A percentile compares a stretch with the other conserved stretches of the same genome.
These are phyloP conservation scores for Pseudozyma pruni DNA, from an alignment of 1,284 basidiomycete species.

Conservation along the genomic window DNA sequence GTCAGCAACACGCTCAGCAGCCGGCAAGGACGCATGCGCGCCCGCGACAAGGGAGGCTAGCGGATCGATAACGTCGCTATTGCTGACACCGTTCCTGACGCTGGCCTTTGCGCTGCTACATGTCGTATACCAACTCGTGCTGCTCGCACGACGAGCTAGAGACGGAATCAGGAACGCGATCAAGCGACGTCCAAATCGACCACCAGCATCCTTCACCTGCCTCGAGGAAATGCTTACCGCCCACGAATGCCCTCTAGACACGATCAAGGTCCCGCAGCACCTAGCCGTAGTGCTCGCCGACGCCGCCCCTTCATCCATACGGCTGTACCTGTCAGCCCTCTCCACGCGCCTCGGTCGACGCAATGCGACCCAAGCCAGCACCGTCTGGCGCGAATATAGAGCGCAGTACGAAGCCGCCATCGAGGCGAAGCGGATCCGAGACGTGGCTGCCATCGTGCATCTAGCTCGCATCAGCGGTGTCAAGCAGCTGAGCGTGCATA, in stretches of 20 bases:
- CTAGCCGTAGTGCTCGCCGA: slow-evolving; percentile 32
- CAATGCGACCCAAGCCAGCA: not conserved
- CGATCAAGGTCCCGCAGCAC: slow-evolving; percentile 26
- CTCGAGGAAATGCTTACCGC: slow-evolving; percentile 15
- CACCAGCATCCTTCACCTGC: slow-evolving; percentile 7
- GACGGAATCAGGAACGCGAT: not conserved
- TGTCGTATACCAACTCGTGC: slow-evolving; percentile 13
- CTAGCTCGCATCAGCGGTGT: slow-evolving; percentile 29
- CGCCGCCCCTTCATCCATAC: slow-evolving; percentile 18
- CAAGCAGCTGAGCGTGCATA: slow-evolving; percentile 25
- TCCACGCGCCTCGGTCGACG: not conserved
- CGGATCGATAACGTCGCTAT: slow-evolving; percentile 2
- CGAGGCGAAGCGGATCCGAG: slow-evolving; percentile 18
- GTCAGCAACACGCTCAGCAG: slow-evolving; percentile 7
- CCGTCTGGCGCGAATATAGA: slow-evolving; percentile 15
- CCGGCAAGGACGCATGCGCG: not conserved
- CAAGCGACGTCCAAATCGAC: not conserved
- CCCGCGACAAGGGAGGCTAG: no score
- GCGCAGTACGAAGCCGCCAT: slow-evolving; percentile 7
- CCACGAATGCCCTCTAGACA: not conserved
- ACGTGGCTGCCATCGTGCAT: slow-evolving; percentile 27
- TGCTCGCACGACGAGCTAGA: not conserved
- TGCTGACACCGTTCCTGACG: slow-evolving; percentile 24
- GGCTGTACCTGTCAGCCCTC: slow-evolving; percentile 22
- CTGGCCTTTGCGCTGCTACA: slow-evolving; percentile 31